These are phyloP conservation scores for Monosporascus ibericus DNA, from an alignment of 2,329 filamentous ascomycete species.

Conservation along the genomic window DNA sequence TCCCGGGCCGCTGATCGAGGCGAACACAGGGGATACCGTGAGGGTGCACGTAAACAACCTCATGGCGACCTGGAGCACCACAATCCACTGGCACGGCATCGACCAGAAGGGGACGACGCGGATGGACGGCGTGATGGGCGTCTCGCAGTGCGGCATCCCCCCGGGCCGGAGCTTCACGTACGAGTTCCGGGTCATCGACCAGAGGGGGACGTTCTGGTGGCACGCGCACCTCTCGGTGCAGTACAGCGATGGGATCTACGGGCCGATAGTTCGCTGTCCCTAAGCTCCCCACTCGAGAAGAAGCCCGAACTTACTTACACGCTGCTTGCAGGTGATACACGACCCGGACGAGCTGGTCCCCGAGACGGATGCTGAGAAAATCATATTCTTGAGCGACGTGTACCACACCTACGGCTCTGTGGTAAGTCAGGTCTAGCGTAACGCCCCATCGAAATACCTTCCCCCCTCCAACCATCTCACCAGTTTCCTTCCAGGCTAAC, in stretches of 20 bases:
- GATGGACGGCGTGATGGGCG: slow-evolving; percentile 60
- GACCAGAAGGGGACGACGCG: slow-evolving; percentile 56
- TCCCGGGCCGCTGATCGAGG: slow-evolving; percentile 39
- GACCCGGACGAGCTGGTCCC: slow-evolving; percentile 27
- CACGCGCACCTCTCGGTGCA: slow-evolving; percentile 57
- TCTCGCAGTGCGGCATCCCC: slow-evolving; percentile 55
- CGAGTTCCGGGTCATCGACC: slow-evolving; percentile 45
- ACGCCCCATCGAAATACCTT: too few relatives aligned
- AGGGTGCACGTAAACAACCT: slow-evolving; percentile 34
- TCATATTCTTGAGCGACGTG: slow-evolving; percentile 33
- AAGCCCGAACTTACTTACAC: slow-evolving; percentile 1
- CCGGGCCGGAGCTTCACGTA: slow-evolving; percentile 52
- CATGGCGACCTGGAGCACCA: slow-evolving; percentile 35
- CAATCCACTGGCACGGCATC: slow-evolving; percentile 65
- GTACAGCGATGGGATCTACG: slow-evolving; percentile 60
- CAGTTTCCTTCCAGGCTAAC: neutral
- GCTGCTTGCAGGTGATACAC: slow-evolving; percentile 25
- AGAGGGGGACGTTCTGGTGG: slow-evolving; percentile 43
- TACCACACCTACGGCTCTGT: slow-evolving; percentile 31
- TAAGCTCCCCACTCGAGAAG: neutral
- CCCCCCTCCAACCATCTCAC: neutral
- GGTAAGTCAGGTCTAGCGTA: slow-evolving; percentile 13
- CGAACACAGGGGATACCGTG: slow-evolving; percentile 36
- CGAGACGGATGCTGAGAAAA: slow-evolving; percentile 26
- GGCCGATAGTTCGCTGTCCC: slow-evolving; percentile 43